phyloP scores from a whole-genome alignment of 805 yeast species.

The Yamadazyma nakazawae region DNA sequence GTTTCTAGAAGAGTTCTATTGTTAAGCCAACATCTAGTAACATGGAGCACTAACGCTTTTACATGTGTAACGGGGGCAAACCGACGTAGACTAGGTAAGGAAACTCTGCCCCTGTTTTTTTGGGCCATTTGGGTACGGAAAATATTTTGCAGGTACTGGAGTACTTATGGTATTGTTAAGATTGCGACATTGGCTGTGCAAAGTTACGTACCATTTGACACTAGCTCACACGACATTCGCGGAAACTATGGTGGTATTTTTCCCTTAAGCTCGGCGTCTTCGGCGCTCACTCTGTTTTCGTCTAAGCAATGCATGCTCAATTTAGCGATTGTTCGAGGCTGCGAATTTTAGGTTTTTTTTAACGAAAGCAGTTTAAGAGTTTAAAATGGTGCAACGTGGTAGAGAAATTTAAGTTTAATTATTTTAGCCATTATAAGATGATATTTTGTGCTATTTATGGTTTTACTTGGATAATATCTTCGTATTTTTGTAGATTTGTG shows the following conservation, averaged over 20 bases:
- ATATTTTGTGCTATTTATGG: no score
- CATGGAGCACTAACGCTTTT: conserved; percentile 1
- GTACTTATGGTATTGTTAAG: background rate
- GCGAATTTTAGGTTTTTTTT: no score
- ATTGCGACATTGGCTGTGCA: background rate
- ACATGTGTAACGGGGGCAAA: background rate
- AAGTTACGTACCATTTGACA: background rate
- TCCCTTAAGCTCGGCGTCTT: background rate
- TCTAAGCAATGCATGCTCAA: no score
- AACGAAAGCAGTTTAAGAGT: no score
- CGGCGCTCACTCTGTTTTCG: background rate
- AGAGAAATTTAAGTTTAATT: no score
- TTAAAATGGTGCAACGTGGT: no score
- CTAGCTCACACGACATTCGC: background rate
- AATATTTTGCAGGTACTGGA: background rate
- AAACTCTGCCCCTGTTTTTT: background rate
- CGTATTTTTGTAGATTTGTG: no score
- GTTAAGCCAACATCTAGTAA: conserved; percentile 9
- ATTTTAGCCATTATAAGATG: no score
- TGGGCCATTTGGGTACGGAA: background rate
- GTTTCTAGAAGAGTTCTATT: conserved; percentile 1
- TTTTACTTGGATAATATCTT: no score
- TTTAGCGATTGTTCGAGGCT: no score
- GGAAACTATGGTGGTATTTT: background rate
- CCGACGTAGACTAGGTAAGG: background rate